Evolutionary conservation across 2,329 filamentous ascomycete genomes (phyloP).

Genomic region (Botrytis paeoniae): DNA sequence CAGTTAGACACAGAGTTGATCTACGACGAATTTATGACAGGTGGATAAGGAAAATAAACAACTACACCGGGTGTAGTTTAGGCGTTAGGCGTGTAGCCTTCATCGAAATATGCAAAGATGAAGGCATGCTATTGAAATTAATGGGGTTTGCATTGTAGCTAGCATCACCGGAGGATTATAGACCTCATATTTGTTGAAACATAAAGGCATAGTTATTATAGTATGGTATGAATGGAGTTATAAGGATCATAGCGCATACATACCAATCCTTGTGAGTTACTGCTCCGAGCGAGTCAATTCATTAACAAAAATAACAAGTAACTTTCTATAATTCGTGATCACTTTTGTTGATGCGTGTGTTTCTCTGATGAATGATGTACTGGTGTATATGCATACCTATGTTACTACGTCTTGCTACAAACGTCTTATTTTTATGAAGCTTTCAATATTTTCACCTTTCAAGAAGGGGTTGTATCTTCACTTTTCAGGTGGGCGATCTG

Average conservation of each 20-base stretch:
- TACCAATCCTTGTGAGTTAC: conserved; percentile 6
- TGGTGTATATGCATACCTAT: not conserved
- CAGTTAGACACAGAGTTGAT: conserved; percentile 17
- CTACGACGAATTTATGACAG: conserved; percentile 32
- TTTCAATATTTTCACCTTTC: not conserved
- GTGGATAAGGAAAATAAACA: conserved; percentile 15
- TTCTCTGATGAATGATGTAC: not conserved
- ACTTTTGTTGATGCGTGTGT: not conserved
- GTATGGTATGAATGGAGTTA: conserved; percentile 3
- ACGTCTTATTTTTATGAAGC: not conserved
- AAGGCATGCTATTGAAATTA: conserved; percentile 6
- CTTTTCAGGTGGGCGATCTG: not conserved
- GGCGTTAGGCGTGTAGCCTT: conserved; percentile 11
- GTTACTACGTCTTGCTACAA: not conserved
- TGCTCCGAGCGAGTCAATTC: not conserved
- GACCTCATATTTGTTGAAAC: conserved; percentile 8
- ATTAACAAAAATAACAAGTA: not conserved
- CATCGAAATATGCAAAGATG: conserved; percentile 1
- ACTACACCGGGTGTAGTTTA: conserved; percentile 13
- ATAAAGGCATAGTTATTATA: conserved; percentile 14
- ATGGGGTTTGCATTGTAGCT: conserved; percentile 5
- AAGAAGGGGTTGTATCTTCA: not conserved
- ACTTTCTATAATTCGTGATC: not conserved
- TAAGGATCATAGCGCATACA: not conserved
- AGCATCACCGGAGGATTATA: conserved; percentile 6